Base-by-base conservation (phyloP, 345 rosid species). In the Pugionium cornutum region DNA sequence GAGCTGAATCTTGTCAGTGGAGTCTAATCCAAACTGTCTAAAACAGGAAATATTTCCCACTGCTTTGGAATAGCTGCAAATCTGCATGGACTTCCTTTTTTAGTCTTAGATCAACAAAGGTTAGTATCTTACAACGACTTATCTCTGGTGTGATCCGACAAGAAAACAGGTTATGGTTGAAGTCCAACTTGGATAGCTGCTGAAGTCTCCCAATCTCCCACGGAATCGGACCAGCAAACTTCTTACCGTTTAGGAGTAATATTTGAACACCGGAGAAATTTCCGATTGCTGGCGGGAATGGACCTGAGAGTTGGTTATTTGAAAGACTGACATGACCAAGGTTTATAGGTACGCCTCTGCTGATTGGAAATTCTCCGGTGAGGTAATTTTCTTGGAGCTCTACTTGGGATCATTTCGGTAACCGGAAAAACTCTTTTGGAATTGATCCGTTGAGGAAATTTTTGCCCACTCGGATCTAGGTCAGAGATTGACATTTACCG, bases 371-470 rank as follows among this genome's bases (percentile, higher is more conserved):
- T 78, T 75, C 83, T 26, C 95, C 95, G 1, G 82, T 62, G 86
- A 62, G 79, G 87, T 95, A 18, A 18, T 18, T 18, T 0, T 18
- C 18, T 18, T 18, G 18, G 18, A 18, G 18, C 18, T 18, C 18
- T 32, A 87, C 92, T 68, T 85, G 95, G 6, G 81, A 71, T 11
- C 87, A 78, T 6, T 68, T 59, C 0, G 95, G 90, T 70, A 90
- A 77, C 28, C 83, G 86, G 26, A 90, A 78, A 44, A 90, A 83
- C 41, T 89, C 95, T 26, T 78, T 75, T 0, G 95, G 97, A 25
- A 90, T 84, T 6, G 89, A 84, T 57, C 97, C 95, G 70, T 90
- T 90, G 2, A 90, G 67, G 59, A 66, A 87, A 75, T 87, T 90
- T 29, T 82, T 80, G 0, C 97, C 97, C 97, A 89, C 83, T 10